Conservation (phyloP, 1,284 basidiomycete genomes). For the Pseudozyma pruni region DNA sequence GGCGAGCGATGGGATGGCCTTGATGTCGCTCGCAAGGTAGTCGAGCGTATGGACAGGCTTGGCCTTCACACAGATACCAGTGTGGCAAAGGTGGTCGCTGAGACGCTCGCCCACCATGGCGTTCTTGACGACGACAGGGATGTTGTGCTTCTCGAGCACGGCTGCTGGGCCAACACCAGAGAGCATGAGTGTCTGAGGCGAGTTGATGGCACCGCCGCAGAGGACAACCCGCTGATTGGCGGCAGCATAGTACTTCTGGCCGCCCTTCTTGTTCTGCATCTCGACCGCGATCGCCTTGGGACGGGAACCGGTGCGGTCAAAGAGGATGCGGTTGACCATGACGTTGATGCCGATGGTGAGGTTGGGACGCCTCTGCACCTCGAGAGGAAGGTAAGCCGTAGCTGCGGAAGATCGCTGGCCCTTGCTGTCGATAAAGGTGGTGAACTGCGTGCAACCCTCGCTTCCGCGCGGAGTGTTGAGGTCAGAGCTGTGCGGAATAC, state of each 20-base stretch:
- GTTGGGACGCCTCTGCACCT: slow-evolving; percentile 51
- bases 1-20: slow-evolving; percentile 25
- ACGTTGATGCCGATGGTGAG: slow-evolving; percentile 54
- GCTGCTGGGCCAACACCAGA: slow-evolving; percentile 73
- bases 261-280: slow-evolving; percentile 41
- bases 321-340: slow-evolving; percentile 50
- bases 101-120: slow-evolving; percentile 53
- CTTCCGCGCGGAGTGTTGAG: slow-evolving; percentile 50
- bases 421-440: slow-evolving; percentile 53
- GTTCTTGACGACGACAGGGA: slow-evolving; percentile 44
- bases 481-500: slow-evolving; percentile 51
- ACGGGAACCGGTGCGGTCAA: slow-evolving; percentile 42
- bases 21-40: slow-evolving; percentile 39
- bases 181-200: slow-evolving; percentile 76
- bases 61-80: slow-evolving; percentile 26
- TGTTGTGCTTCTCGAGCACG: slow-evolving; percentile 44
- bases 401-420: slow-evolving; percentile 54
- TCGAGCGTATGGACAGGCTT: slow-evolving; percentile 44
- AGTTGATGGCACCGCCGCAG: slow-evolving; percentile 55
- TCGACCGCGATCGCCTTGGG: slow-evolving; percentile 54
- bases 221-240: slow-evolving; percentile 72
- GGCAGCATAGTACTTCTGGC: slow-evolving; percentile 41
- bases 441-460: slow-evolving; percentile 50
- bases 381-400: slow-evolving; percentile 51
- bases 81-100: slow-evolving; percentile 59